Percentiles rank a stretch among this genome's conserved stretches.
These are phyloP conservation scores for Eucommia ulmoides DNA, from an alignment of 257 asterid genomes.

Conservation along the genomic window DNA sequence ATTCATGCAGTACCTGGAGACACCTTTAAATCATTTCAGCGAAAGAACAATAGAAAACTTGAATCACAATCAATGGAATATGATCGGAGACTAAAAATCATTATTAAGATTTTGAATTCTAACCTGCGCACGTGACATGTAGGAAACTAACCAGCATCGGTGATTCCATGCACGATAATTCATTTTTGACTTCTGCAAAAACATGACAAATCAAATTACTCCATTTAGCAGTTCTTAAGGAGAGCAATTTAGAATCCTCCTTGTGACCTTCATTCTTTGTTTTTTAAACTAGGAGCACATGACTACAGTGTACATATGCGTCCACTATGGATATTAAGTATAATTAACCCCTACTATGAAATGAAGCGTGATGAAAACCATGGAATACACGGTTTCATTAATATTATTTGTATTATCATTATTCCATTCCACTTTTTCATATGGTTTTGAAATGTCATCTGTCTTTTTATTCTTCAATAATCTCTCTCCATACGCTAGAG, in stretches of 20 bases:
- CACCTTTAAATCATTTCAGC: slow-evolving; percentile 9
- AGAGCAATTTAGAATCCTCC: slow-evolving; percentile 2
- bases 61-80: neutral
- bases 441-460: no score
- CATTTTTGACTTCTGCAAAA: slow-evolving; percentile 76
- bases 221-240: neutral
- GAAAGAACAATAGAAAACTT: neutral
- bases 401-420: no score
- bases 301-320: no score
- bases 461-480: no score
- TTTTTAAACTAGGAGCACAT: no score
- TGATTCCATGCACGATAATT: slow-evolving; percentile 98
- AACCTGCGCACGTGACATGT: slow-evolving; percentile 73
- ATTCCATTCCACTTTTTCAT: no score
- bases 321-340: no score
- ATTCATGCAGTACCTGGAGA: slow-evolving; percentile 51
- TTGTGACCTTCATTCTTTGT: no score
- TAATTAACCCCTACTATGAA: no score
- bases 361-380: no score
- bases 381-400: no score
- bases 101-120: slow-evolving; percentile 7
- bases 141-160: slow-evolving; percentile 87
- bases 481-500: no score
- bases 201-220: slow-evolving; percentile 11
- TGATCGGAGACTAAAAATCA: slow-evolving; percentile 1